These are phyloP conservation scores for Vitis hybrid DNA, from an alignment of 177 flowering plant species.

Conservation along the genomic window DNA sequence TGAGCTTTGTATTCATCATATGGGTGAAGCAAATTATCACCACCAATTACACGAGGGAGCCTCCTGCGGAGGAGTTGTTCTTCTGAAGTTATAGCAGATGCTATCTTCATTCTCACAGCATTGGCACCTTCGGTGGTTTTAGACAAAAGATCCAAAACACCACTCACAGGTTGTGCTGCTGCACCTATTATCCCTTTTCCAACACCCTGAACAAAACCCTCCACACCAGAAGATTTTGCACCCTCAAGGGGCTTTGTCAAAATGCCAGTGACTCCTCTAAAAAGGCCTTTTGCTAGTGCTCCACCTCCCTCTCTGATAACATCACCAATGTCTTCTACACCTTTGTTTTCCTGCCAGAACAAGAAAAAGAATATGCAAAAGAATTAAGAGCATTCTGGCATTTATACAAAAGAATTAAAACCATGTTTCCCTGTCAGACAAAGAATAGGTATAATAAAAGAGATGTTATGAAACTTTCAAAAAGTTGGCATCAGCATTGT, in stretches of 20 bases:
- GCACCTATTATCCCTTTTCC: conserved; percentile 98
- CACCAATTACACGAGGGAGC: conserved; percentile 89
- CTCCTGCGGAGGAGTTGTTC: conserved; percentile 93
- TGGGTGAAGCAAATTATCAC: conserved; percentile 89
- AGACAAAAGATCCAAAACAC: conserved; percentile 92
- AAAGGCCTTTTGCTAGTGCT: conserved; percentile 90
- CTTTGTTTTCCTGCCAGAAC: conserved; percentile 73
- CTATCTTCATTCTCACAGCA: conserved; percentile 97
- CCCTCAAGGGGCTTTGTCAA: conserved; percentile 99
- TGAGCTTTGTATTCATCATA: conserved; percentile 91
- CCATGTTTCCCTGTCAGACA: no score
- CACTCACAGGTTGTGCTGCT: conserved; percentile 99
- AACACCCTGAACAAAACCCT: conserved; percentile 98
- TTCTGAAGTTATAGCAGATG: conserved; percentile 93
- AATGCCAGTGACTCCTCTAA: conserved; percentile 96
- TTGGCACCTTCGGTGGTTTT: conserved; percentile 99
- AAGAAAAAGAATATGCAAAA: neutral
- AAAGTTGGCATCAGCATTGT: no score
- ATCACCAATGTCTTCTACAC: conserved; percentile 90
- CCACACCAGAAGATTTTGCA: conserved; percentile 97
- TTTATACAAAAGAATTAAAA: no score
- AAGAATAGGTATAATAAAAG: no score
- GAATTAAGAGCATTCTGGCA: no score
- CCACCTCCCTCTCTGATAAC: conserved; percentile 98
- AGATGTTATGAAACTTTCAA: no score